Percentiles rank a stretch among this genome's conserved stretches.
Conservation (phyloP, 768 basidiomycete species). For the Suillus alpinus region DNA sequence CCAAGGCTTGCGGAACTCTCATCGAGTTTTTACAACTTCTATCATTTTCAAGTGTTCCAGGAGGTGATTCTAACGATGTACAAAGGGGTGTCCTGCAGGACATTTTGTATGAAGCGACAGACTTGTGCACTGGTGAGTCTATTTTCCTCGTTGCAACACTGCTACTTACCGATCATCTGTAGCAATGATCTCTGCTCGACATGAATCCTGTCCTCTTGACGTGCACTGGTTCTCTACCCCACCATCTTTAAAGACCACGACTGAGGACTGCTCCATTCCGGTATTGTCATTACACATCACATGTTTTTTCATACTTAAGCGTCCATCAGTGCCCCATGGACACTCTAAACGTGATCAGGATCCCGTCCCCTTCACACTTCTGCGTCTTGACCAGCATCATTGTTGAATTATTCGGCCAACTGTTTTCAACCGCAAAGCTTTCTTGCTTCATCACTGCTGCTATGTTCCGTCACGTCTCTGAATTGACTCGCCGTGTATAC, state of each 20-base stretch:
- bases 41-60: neutral
- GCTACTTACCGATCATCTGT: neutral
- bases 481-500: constrained; percentile 39
- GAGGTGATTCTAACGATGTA: neutral
- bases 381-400: constrained; percentile 46
- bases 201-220: constrained; percentile 35
- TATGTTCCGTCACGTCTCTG: constrained; percentile 40
- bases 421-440: constrained; percentile 41
- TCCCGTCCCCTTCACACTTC: constrained; percentile 40
- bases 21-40: constrained; percentile 40
- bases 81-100: constrained; percentile 36
- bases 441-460: constrained; percentile 52
- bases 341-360: constrained; percentile 32
- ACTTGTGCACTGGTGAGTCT: neutral
- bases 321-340: constrained; percentile 7
- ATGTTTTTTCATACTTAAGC: neutral
- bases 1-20: constrained; percentile 42
- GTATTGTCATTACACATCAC: constrained; percentile 19
- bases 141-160: no score
- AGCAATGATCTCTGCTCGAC: constrained; percentile 6
- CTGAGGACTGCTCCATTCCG: constrained; percentile 29
- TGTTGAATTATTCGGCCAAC: constrained; percentile 41
- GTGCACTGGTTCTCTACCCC: constrained; percentile 41
- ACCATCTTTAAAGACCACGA: constrained; percentile 30
- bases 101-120: constrained; percentile 26